Base-by-base conservation (phyloP, 2,329 filamentous ascomycete genomes). In the Colletotrichum sp. region DNA sequence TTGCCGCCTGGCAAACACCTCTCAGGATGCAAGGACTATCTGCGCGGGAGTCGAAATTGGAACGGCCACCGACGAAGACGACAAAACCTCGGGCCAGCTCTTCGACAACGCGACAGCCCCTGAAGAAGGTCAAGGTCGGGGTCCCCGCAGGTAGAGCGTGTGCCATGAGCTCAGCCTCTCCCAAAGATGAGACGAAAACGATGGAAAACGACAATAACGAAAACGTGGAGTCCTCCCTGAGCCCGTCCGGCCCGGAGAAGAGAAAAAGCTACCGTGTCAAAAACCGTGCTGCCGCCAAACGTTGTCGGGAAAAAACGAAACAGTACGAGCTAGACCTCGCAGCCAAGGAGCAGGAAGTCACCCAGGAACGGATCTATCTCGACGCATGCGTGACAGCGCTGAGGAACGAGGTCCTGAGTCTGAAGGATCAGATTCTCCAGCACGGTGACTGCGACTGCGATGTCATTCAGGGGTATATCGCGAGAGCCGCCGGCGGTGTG, bases 281-380 rank as follows among this genome's bases (percentile, higher is more conserved):
- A n/a, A 77, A 77, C 6, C 76, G 76, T 18, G 76, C 72, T 1
- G 76, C 76, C 2, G 76, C 76, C 18, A 77, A 77, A 65, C 76
- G 76, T 8, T 77, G 76, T 10, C 76, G 76, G 21, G 72, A 77
- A 16, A 77, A 77, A 26, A 76, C 72, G 24, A 77, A 75, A 28
- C 72, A 72, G 21, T 69, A 76, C 26, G 76, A 77, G 26, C 28
- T 69, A 5, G 72, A 77, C 13, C 69, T 77, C 16, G 52, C 39
- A 6, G 68, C 34, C 34, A 64, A 32, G 24, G 76, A 76, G 32
- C 69, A 69, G n/a, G 49, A 65, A 24, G 64, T 76, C 15, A 69
- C 64, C 4, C 9, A 55, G 18, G 65, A 77, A 36, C 72, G 65
- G 8, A 44, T 72, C 18, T 72, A 72, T 18, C 76, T 77, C 15